Base-by-base conservation (phyloP, 331 rosid species). In the Pyrus hybrid region DNA sequence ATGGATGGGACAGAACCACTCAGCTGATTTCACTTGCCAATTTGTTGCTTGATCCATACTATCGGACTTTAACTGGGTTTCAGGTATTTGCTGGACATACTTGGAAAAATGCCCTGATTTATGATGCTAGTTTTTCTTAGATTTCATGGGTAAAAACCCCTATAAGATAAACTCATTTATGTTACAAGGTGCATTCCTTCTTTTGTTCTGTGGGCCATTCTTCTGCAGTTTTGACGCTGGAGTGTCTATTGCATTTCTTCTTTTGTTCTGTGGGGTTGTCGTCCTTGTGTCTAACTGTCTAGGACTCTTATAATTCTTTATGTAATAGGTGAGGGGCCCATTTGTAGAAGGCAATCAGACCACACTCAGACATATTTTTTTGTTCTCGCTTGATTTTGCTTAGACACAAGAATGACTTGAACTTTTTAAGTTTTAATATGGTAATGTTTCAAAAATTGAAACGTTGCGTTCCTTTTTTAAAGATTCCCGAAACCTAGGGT, bases 1-100 rank as follows among this genome's bases (percentile, higher is more conserved):
- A 92, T 79, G 99, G 99, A 49, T 95, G 99, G 99, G 99, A 95
- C 84, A 89, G 99, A 84, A 92, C 99, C 74, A 89, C 96, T 79
- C 99, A 95, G 84, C 85, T 95, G 79, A 86, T 95, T 77, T 84
- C 99, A 35, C 97, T 95, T 77, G 96, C 99, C 80, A 87, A 81
- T 83, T 85, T 95, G 89, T 77, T 95, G 80, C 97, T 95, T 80
- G 99, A 95, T 85, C 99, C 99, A 33, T 92, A 86, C 77, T 95
- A 95, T 76, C 93, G 99, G 65, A 95, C 97, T 45, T 84, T 95
- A 76, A 30, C 71, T 11, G 99, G 99, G 77, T 95, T 95, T 87
- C 99, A 95, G 99, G 99, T 95, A 82, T 79, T 49, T 33, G 32
- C 71, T 82, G 77, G 72, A 51, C 71, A 69, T 29, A 18, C 41